phyloP scores from a whole-genome alignment of 352 stramenopile genomes.

The Phytopythium montanum region DNA sequence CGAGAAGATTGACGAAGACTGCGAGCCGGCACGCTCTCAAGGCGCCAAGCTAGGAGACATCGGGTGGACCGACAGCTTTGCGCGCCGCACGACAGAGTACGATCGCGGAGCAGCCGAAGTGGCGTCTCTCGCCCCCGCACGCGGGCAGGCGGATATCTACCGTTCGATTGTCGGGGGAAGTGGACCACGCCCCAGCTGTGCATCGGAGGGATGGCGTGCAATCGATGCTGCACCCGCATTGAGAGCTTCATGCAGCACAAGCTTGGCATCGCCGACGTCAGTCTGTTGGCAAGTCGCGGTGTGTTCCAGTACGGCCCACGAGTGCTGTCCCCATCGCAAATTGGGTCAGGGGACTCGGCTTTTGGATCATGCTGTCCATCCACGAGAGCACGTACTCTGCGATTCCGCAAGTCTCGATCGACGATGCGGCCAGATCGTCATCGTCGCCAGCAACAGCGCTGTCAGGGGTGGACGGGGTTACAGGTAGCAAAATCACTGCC shows the following conservation, averaged over 20 bases:
- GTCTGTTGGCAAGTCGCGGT: slow-evolving; percentile 52
- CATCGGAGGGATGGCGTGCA: slow-evolving; percentile 86
- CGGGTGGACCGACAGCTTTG: slow-evolving; percentile 25
- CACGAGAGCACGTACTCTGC: slow-evolving; percentile 64
- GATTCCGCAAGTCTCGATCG: too few relatives aligned
- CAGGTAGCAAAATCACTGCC: background rate
- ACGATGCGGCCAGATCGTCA: slow-evolving; percentile 14
- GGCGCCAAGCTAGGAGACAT: background rate
- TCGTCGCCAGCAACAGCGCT: background rate
- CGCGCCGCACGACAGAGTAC: slow-evolving; percentile 38
- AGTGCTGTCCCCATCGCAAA: slow-evolving; percentile 54
- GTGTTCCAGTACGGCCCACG: slow-evolving; percentile 44
- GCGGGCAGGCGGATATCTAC: slow-evolving; percentile 15
- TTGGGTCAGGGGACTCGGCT: slow-evolving; percentile 63
- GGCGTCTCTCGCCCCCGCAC: background rate
- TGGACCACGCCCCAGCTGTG: slow-evolving; percentile 44
- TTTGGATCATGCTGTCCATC: slow-evolving; percentile 58
- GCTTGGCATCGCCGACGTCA: slow-evolving; percentile 52
- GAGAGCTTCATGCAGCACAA: slow-evolving; percentile 59
- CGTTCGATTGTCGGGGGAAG: slow-evolving; percentile 8
- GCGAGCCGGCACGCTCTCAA: slow-evolving; percentile 1
- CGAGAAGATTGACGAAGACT: slow-evolving; percentile 4
- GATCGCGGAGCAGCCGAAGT: slow-evolving; percentile 23
- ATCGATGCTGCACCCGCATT: slow-evolving; percentile 80
- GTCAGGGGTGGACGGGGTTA: background rate